Conservation (phyloP, 2,329 filamentous ascomycete species). For the Ophiostoma ips region DNA sequence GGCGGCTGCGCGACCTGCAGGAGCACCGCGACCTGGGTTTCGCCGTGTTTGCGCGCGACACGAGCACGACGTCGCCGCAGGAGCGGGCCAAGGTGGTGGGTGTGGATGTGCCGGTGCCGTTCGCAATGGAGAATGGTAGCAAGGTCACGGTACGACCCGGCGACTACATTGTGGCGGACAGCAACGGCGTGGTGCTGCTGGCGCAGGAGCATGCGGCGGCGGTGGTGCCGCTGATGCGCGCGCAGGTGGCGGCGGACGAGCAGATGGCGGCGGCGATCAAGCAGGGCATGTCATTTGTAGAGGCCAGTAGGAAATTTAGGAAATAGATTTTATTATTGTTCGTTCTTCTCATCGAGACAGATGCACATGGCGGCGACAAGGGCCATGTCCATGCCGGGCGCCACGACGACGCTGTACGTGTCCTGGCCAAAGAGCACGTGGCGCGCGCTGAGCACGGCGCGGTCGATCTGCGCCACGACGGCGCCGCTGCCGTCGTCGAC, state of each 20-base stretch:
- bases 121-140: constrained; percentile 24
- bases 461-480: constrained; percentile 13
- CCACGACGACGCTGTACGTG: constrained; percentile 50
- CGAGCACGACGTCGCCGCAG: constrained; percentile 30
- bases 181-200: constrained; percentile 32
- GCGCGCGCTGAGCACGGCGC: constrained; percentile 41
- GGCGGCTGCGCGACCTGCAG: constrained; percentile 36
- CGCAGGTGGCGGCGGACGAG: constrained; percentile 28
- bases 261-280: constrained; percentile 27
- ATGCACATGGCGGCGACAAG: constrained; percentile 54
- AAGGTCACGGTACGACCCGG: constrained; percentile 27
- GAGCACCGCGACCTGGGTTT: constrained; percentile 36
- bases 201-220: constrained; percentile 25
- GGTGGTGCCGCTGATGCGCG: constrained; percentile 27
- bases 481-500: constrained; percentile 33
- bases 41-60: constrained; percentile 31
- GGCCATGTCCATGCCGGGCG: constrained; percentile 51
- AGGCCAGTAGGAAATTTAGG: constrained; percentile 28
- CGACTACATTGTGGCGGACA: constrained; percentile 30
- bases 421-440: constrained; percentile 48
- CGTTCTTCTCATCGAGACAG: constrained; percentile 44
- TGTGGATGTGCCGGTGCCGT: constrained; percentile 26
- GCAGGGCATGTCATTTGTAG: constrained; percentile 28
- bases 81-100: constrained; percentile 28
- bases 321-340: background rate